Evolutionary conservation across 2,329 filamentous ascomycete species (phyloP).

Genomic region (Aspergillus sp.): DNA sequence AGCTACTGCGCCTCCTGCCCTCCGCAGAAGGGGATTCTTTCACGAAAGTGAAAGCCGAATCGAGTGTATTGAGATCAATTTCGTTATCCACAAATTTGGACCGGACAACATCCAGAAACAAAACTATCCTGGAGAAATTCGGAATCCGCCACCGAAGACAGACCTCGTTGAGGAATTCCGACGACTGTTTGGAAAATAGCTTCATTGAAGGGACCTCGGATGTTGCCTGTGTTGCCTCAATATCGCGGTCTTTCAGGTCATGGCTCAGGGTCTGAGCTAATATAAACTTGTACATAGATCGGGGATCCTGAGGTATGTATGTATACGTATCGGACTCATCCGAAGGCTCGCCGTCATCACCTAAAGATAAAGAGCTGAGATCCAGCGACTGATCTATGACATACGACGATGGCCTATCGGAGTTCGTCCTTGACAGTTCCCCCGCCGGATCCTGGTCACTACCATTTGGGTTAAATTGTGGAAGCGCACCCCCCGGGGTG

Average conservation of each 20-base stretch:
- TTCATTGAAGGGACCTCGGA: conserved; percentile 54
- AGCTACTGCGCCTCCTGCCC: conserved; percentile 60
- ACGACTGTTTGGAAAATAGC: conserved; percentile 71
- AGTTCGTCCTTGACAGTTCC: conserved; percentile 50
- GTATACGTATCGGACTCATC: conserved; percentile 67
- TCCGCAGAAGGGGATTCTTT: conserved; percentile 70
- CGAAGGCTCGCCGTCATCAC: conserved; percentile 44
- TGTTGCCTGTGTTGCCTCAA: conserved; percentile 52
- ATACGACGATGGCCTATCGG: conserved; percentile 54
- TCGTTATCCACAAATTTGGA: conserved; percentile 85
- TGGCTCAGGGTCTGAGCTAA: conserved; percentile 71
- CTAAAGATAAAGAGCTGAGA: conserved; percentile 62
- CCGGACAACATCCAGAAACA: conserved; percentile 80
- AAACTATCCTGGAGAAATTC: conserved; percentile 73
- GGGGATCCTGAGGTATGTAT: conserved; percentile 83
- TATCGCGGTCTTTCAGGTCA: conserved; percentile 59
- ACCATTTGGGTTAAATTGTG: conserved; percentile 54
- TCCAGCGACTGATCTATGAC: conserved; percentile 67
- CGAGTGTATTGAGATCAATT: conserved; percentile 76
- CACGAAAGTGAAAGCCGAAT: conserved; percentile 77
- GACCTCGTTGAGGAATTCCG: conserved; percentile 81
- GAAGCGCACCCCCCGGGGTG: conserved; percentile 62
- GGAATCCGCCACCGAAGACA: conserved; percentile 88
- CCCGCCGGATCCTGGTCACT: conserved; percentile 37
- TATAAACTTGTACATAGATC: conserved; percentile 80